Evolutionary conservation across 2,329 filamentous ascomycete genomes (phyloP), one percentile per base, ranked within the genome.

Genomic region (Colletotrichum sp.): DNA sequence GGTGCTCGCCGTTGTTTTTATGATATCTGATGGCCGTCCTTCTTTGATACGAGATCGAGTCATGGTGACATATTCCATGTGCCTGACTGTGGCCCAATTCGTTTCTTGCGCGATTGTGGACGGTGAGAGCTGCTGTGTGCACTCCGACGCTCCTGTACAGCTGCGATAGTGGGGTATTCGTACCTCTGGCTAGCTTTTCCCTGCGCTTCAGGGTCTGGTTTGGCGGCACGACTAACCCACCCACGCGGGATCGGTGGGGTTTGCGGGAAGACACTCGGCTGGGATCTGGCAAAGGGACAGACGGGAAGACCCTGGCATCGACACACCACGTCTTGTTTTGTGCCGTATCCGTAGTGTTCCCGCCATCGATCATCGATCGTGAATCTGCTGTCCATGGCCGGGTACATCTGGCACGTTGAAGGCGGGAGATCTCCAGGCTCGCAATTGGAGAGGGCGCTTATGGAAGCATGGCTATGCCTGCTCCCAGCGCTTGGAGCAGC

Each of bases 171-270:
- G 63, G 70, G 70, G 70, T 64, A 13, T 49, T n/a, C 18, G 9
- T 49, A 6, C 10, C 34, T 24, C 30, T 68, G 26, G 10, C 44
- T n/a, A 16, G 28, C 26, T 64, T 64, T 24, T 62, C 64, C 64
- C 55, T 52, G n/a, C 44, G n/a, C 44, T 52, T 64, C 65, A 76
- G 74, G 70, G 70, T 69, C 70, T 74, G 34, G 62, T 44, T 36
- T 49, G 70, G 55, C 68, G 71, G 70, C 65, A 24, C 62, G 64
- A 13, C 52, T 72, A 67, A 67, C 63, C 71, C 62, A 30, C 60
- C 75, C 71, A 44, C 52, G 66, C 66, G 72, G 75, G 72, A 76
- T 71, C 34, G 67, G 71, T 76, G 75, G 75, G 75, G 75, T 76
- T 76, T 44, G 64, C 57, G 57, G 73, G 70, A 59, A 57, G 70